Evolutionary conservation across 129 eudicot genomes (phyloP).

Genomic region (Gnaphalium uliginosum): DNA sequence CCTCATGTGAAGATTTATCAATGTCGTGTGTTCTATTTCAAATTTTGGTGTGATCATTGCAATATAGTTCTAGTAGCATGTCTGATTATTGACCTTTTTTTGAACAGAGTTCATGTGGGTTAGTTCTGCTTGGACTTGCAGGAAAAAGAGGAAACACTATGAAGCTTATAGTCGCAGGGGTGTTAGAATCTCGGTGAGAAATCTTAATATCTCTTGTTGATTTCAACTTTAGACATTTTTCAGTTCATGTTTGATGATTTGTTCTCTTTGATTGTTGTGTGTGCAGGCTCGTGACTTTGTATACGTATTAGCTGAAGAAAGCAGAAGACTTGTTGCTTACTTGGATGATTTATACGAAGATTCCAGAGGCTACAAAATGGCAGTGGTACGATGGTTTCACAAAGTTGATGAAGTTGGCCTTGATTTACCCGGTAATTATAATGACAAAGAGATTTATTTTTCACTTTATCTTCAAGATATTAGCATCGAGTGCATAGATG

Average conservation of each 20-base stretch:
- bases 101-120: slow-evolving; percentile 55
- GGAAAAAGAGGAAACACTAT: slow-evolving; percentile 71
- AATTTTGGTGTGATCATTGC: background rate
- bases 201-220: background rate
- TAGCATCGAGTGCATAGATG: slow-evolving; percentile 87
- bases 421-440: slow-evolving; percentile 59
- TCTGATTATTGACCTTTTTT: background rate
- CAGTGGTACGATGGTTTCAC: slow-evolving; percentile 99
- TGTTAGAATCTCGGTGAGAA: slow-evolving; percentile 61
- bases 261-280: background rate
- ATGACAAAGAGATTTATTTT: slow-evolving; percentile 83
- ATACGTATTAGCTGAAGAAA: slow-evolving; percentile 77
- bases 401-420: slow-evolving; percentile 92
- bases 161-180: slow-evolving; percentile 63
- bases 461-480: slow-evolving; percentile 94
- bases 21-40: background rate
- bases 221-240: background rate
- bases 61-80: slow-evolving; percentile 1
- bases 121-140: slow-evolving; percentile 65
- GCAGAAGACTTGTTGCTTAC: slow-evolving; percentile 76
- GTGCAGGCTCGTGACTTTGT: slow-evolving; percentile 76
- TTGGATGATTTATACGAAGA: slow-evolving; percentile 88
- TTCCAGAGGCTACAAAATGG: slow-evolving; percentile 70
- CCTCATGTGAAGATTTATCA: background rate
- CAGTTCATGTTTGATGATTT: background rate